Conservation (phyloP, 257 asterid genomes). For the Ophiorrhiza pumila region DNA sequence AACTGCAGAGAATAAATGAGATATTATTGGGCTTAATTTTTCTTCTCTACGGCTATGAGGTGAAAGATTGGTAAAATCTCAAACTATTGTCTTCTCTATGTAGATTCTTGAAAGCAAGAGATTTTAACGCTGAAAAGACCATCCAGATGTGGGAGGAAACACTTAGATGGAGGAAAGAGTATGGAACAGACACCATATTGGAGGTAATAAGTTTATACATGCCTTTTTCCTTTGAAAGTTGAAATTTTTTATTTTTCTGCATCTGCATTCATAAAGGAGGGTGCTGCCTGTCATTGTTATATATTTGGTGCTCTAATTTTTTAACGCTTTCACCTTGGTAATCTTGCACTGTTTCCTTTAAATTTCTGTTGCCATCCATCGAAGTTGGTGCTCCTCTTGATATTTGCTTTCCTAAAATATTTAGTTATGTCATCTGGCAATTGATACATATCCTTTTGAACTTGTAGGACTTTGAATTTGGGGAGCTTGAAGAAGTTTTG, state of each 20-base stretch:
- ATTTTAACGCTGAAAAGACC: slow-evolving; percentile 59
- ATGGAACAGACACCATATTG: slow-evolving; percentile 80
- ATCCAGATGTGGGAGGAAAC: slow-evolving; percentile 92
- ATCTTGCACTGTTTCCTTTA: neutral
- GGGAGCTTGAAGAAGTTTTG: slow-evolving; percentile 84
- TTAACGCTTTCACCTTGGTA: no score
- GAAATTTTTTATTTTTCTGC: neutral
- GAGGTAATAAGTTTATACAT: slow-evolving; percentile 48
- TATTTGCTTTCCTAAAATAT: neutral
- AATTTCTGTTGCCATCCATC: slow-evolving; percentile 1
- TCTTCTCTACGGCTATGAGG: neutral
- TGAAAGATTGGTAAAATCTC: neutral
- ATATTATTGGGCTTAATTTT: neutral
- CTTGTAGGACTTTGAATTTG: slow-evolving; percentile 71
- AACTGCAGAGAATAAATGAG: neutral
- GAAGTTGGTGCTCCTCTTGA: neutral
- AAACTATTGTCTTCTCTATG: slow-evolving; percentile 3
- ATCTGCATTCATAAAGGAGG: neutral
- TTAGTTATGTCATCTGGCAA: neutral
- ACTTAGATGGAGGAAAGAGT: slow-evolving; percentile 90
- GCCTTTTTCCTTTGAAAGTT: slow-evolving; percentile 3
- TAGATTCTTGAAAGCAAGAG: slow-evolving; percentile 91
- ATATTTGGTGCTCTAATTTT: neutral
- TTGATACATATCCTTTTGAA: neutral
- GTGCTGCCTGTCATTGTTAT: neutral